These are phyloP conservation scores for Nitzschia sp. DNA, from an alignment of 108 stramenopile species.

Conservation along the genomic window DNA sequence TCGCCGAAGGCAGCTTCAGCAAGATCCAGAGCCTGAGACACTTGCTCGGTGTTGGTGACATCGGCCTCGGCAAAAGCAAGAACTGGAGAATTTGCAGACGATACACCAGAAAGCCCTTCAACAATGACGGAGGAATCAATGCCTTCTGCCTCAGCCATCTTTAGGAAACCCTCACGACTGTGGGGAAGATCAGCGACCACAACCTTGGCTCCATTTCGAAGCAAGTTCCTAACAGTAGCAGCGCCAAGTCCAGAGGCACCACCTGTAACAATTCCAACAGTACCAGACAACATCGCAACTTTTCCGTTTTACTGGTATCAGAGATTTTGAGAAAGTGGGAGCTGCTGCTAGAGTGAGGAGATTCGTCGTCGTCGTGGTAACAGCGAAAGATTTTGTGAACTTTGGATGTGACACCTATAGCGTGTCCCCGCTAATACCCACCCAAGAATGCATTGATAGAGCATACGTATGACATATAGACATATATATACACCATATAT, in stretches of 20 bases:
- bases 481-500: too few species aligned
- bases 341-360: too few species aligned
- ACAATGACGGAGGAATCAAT: slow-evolving; percentile 16
- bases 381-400: too few species aligned
- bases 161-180: slow-evolving; percentile 42
- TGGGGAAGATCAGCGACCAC: slow-evolving; percentile 80
- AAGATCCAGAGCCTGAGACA: slow-evolving; percentile 53
- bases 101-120: slow-evolving; percentile 22
- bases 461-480: too few species aligned
- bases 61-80: slow-evolving; percentile 62
- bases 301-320: neutral
- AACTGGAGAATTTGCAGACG: slow-evolving; percentile 16
- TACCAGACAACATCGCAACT: slow-evolving; percentile 5
- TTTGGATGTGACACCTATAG: too few species aligned
- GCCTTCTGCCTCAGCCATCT: slow-evolving; percentile 17
- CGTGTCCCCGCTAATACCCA: too few species aligned
- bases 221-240: slow-evolving; percentile 77
- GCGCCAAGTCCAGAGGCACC: slow-evolving; percentile 90
- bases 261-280: slow-evolving; percentile 65
- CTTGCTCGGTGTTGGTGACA: slow-evolving; percentile 62
- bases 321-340: too few species aligned
- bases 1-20: slow-evolving; percentile 68
- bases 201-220: slow-evolving; percentile 71
- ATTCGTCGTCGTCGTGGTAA: too few species aligned
- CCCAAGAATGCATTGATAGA: too few species aligned